phyloP scores from a whole-genome alignment of 352 stramenopile genomes.

The Phytophthora lateralis region DNA sequence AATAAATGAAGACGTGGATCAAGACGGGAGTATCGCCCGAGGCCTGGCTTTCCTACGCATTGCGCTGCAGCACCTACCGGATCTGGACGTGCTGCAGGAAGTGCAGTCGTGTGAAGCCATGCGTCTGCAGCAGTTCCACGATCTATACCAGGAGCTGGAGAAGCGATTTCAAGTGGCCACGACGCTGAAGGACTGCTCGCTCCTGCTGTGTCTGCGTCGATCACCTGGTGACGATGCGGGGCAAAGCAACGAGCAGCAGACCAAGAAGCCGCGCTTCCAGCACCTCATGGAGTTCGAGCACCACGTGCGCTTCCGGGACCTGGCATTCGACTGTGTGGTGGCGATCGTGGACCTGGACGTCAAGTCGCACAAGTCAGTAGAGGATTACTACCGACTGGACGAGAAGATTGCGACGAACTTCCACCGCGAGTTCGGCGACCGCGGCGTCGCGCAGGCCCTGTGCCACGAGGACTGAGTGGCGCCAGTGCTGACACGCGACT shows the following conservation, averaged over 20 bases:
- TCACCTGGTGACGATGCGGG: constrained; percentile 33
- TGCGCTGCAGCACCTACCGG: constrained; percentile 47
- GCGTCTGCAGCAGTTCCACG: constrained; percentile 44
- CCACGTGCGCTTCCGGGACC: constrained; percentile 58
- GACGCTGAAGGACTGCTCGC: constrained; percentile 86
- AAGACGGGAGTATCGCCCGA: constrained; percentile 50
- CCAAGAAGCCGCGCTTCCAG: constrained; percentile 44
- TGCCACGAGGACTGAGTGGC: constrained; percentile 46
- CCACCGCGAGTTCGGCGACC: constrained; percentile 44
- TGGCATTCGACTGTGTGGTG: constrained; percentile 80
- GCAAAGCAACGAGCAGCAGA: constrained; percentile 10
- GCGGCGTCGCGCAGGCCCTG: constrained; percentile 33
- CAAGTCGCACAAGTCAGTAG: constrained; percentile 88
- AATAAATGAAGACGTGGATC: constrained; percentile 47
- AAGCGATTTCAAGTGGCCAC: constrained; percentile 84
- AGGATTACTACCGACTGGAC: constrained; percentile 82
- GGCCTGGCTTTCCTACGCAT: constrained; percentile 60
- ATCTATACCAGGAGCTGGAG: constrained; percentile 64
- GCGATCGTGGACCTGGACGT: constrained; percentile 87
- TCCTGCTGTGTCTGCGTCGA: constrained; percentile 74
- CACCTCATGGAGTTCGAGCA: constrained; percentile 77
- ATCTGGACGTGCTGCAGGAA: constrained; percentile 41
- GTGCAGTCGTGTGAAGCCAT: constrained; percentile 47
- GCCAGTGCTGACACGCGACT: constrained; percentile 9
- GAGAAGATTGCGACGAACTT: constrained; percentile 80